Evolutionary conservation across 768 basidiomycete genomes (phyloP).

Genomic region (Boletus vermiculosoides): DNA sequence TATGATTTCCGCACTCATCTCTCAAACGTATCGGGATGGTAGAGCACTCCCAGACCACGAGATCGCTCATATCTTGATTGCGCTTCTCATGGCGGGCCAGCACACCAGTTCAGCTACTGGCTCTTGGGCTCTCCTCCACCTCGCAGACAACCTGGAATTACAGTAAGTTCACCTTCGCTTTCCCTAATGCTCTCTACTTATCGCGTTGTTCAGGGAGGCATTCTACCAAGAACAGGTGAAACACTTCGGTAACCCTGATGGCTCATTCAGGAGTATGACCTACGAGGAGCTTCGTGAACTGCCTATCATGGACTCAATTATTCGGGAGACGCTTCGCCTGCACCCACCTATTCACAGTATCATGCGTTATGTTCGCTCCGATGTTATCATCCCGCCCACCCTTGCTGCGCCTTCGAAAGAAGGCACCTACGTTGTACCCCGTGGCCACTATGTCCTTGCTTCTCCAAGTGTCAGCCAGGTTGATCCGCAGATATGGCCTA

Average conservation of each 20-base stretch:
- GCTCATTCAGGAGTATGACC: conserved; percentile 72
- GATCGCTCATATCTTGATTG: conserved; percentile 98
- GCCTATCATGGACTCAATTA: conserved; percentile 81
- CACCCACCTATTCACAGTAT: conserved; percentile 97
- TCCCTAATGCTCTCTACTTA: neutral
- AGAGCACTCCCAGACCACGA: conserved; percentile 78
- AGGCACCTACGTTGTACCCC: conserved; percentile 78
- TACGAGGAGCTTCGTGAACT: conserved; percentile 85
- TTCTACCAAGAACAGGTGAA: conserved; percentile 90
- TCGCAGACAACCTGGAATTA: conserved; percentile 72
- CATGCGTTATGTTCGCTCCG: conserved; percentile 87
- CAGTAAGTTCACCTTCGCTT: conserved; percentile 49
- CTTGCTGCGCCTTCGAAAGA: conserved; percentile 78
- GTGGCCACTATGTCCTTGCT: conserved; percentile 87
- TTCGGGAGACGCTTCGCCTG: conserved; percentile 89
- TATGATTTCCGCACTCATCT: conserved; percentile 87
- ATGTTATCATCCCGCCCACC: conserved; percentile 77
- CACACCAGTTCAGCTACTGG: conserved; percentile 94
- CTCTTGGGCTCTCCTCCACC: conserved; percentile 86
- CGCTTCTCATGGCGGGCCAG: conserved; percentile 98
- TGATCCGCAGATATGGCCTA: conserved; percentile 81
- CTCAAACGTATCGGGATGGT: conserved; percentile 84
- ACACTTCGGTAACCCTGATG: conserved; percentile 75
- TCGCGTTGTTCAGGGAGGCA: conserved; percentile 52
- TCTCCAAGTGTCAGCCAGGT: conserved; percentile 85